A percentile compares a stretch with the other conserved stretches of the same genome.
phyloP scores from a whole-genome alignment of 345 rosid genomes.

The Kernera saxatilis region DNA sequence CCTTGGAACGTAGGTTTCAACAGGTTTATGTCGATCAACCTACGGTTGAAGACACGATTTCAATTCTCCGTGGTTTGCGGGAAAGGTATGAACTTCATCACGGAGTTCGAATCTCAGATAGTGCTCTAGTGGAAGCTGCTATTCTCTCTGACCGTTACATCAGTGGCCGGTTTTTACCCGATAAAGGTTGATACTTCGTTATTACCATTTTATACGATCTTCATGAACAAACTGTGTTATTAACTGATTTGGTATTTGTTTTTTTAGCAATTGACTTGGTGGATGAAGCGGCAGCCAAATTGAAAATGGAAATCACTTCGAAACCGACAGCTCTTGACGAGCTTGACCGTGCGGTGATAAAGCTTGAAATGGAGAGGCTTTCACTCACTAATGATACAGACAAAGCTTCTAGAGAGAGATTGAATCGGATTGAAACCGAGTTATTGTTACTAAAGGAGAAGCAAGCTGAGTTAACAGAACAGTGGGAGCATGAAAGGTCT shows the following conservation, averaged over 20 bases:
- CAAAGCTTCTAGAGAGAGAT: conserved; percentile 87
- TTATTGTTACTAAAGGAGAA: conserved; percentile 63
- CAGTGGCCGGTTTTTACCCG: conserved; percentile 96
- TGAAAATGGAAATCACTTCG: conserved; percentile 99
- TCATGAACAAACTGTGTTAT: neutral
- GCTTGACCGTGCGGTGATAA: conserved; percentile 84
- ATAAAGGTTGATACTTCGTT: conserved; percentile 62
- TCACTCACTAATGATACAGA: conserved; percentile 91
- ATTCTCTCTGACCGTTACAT: conserved; percentile 95
- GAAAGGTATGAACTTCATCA: conserved; percentile 99
- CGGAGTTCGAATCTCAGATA: conserved; percentile 94
- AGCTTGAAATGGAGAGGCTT: conserved; percentile 97
- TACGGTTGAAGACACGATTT: conserved; percentile 78
- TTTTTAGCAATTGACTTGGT: conserved; percentile 91
- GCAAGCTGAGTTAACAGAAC: conserved; percentile 81
- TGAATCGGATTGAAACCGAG: conserved; percentile 81
- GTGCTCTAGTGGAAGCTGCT: conserved; percentile 98
- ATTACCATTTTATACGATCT: neutral
- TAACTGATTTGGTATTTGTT: conserved; percentile 26
- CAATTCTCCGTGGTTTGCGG: conserved; percentile 93
- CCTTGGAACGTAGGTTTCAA: conserved; percentile 98
- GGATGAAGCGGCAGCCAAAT: conserved; percentile 98
- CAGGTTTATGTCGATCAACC: conserved; percentile 99
- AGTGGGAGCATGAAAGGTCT: conserved; percentile 98
- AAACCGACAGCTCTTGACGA: conserved; percentile 98